Evolutionary conservation across 73 alveolate genomes (phyloP), one percentile per base, ranked within the genome.

Genomic region (Paramecium sexaurelia): DNA sequence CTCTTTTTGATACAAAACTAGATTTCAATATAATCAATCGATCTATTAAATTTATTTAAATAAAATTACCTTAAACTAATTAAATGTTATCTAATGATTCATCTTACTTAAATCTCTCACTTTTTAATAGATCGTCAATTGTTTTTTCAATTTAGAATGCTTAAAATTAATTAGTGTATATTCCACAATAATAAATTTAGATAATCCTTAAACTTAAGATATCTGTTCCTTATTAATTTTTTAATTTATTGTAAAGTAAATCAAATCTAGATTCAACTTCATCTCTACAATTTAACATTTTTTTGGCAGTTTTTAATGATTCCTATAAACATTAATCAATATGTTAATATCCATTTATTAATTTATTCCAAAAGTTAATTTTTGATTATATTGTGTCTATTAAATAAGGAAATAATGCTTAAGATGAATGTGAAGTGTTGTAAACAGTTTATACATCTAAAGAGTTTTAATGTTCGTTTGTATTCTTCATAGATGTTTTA

Each of bases 51-150:
- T 8, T 29, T 0, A n/a, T n/a, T 66, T 19, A 24, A 1, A 66
- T 24, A 66, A 3, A 17, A 17, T 66, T 66, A 66, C 83, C 43
- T 66, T 66, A 32, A 1, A 66, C 83, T 19, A 66, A 27, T 66
- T 66, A 26, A 66, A 66, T 66, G n/a, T 66, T 66, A 6, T 66
- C 83, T 66, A 66, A 66, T 11, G 83, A 66, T 32, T 66, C 83
- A 66, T 66, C 83, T 66, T 66, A 22, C 43, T 66, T 66, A 32
- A 66, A 66, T 32, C 83, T 66, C 11, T 66, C 83, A 24, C 83
- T 66, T 11, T 66, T 66, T 66, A 66, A 32, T 20, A 66, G 24
- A 1, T 66, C 83, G 3, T 66, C 83, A 3, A 66, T 66, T 3
- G 19, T 66, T 32, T 66, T 66, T 22, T 66, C 83, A 0, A 66